Base-by-base conservation (phyloP, 495 filamentous ascomycete genomes). In the Staphylotrichum tortipilum region DNA sequence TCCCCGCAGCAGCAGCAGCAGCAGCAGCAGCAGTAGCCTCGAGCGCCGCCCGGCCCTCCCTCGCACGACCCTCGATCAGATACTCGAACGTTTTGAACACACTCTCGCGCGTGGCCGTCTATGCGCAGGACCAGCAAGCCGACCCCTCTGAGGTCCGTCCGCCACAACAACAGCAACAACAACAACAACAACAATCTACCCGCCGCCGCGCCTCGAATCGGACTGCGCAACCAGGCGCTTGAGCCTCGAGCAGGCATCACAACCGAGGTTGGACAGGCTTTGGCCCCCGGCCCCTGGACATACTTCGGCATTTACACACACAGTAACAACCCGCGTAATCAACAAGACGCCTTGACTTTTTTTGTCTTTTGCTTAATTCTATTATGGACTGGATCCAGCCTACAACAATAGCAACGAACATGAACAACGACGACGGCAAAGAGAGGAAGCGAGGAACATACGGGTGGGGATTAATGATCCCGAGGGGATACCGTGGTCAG, bases 11-110 rank as follows among this genome's bases (percentile, higher is more conserved):
- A 7, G 18, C 45, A 55, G 11, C 45, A 28, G 22, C 52, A 26
- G 36, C 40, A 22, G 19, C 51, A 7, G 18, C 45, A 55, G 11
- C 45, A 28, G 22, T 48, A 26, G 28, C 39, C n/a, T 33, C 51
- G 19, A 29, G 29, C 10, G 17, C n/a, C n/a, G n/a, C n/a, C n/a
- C n/a, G n/a, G 31, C 4, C n/a, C 11, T 34, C 29, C 7, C 7
- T 10, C 26, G 10, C 52, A 3, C 46, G 47, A 11, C 47, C 41
- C 0, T 48, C 45, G 1, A 31, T 54, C 39, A 44, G 52, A 26
- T 54, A 54, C 14, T 29, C 34, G 2, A 49, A 49, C 19, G 43
- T 41, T 23, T 30, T 49, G 47, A 43, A 43, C 35, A 46, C 50
- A 5, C 17, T 46, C 17, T 10, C 31, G 3, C 49, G 39, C 12